A percentile compares a stretch with the other conserved stretches of the same genome.
Evolutionary conservation across 2,329 filamentous ascomycete species (phyloP).

Genomic region (Colletotrichum phormii): DNA sequence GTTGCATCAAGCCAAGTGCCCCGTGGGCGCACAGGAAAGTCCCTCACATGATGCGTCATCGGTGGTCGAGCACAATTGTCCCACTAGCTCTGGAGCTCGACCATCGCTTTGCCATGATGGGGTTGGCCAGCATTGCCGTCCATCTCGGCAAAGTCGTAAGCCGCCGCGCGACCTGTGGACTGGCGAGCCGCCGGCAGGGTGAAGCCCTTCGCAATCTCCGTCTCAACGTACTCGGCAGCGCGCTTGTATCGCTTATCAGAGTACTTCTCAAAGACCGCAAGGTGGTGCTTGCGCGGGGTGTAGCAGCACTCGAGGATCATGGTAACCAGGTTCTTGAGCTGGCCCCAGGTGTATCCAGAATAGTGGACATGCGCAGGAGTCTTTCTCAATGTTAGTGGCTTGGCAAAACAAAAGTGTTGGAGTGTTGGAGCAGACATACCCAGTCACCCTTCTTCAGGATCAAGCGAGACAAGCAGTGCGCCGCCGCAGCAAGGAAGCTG

Average conservation of each 20-base stretch:
- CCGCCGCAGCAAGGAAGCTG: slow-evolving; percentile 90
- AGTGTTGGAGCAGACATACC: slow-evolving; percentile 71
- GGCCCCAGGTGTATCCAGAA: slow-evolving; percentile 89
- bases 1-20: slow-evolving; percentile 14
- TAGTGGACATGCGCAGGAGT: slow-evolving; percentile 88
- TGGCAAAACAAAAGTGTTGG: neutral
- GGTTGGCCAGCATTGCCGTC: slow-evolving; percentile 25
- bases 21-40: slow-evolving; percentile 4
- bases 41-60: slow-evolving; percentile 14
- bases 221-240: slow-evolving; percentile 83
- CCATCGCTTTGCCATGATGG: slow-evolving; percentile 27
- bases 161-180: slow-evolving; percentile 46
- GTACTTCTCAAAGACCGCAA: slow-evolving; percentile 93
- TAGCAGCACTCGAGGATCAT: slow-evolving; percentile 91
- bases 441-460: slow-evolving; percentile 93
- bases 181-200: slow-evolving; percentile 57
- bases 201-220: slow-evolving; percentile 74
- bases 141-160: slow-evolving; percentile 33
- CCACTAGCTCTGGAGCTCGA: slow-evolving; percentile 36
- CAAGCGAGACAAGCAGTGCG: slow-evolving; percentile 89
- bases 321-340: slow-evolving; percentile 81
- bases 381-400: slow-evolving; percentile 61
- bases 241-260: slow-evolving; percentile 87
- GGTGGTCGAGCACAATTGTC: slow-evolving; percentile 30
- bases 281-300: slow-evolving; percentile 82